Evolutionary conservation across 1,139 yeast genomes (phyloP).

Genomic region (Zygosaccharomyces sapae): DNA sequence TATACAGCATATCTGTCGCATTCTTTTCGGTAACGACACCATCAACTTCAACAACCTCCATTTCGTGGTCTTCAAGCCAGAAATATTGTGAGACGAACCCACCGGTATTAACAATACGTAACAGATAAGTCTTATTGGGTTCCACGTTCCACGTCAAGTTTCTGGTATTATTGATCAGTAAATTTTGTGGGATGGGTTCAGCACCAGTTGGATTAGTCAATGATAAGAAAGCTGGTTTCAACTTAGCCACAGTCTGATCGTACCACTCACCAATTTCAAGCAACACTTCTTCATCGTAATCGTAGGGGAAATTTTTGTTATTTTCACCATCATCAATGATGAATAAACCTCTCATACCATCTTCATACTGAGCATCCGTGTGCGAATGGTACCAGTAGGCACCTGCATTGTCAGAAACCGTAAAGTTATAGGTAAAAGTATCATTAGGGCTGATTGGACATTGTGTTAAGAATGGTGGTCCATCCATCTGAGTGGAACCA

Average conservation of each 20-base stretch:
- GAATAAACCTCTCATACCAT: constrained; percentile 82
- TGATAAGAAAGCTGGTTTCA: constrained; percentile 57
- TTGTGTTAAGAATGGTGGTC: constrained; percentile 81
- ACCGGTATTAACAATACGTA: constrained; percentile 77
- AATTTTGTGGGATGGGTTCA: constrained; percentile 84
- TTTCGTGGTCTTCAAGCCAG: constrained; percentile 77
- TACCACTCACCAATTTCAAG: constrained; percentile 80
- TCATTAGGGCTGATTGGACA: constrained; percentile 80
- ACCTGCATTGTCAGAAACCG: constrained; percentile 76
- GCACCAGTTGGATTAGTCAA: constrained; percentile 93
- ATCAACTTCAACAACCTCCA: constrained; percentile 79
- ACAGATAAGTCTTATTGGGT: constrained; percentile 75
- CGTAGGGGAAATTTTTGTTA: constrained; percentile 45
- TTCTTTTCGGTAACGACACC: constrained; percentile 70
- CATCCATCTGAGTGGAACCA: constrained; percentile 73
- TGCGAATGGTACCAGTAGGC: constrained; percentile 98
- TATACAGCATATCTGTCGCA: constrained; percentile 55
- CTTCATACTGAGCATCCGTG: constrained; percentile 79
- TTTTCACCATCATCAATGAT: constrained; percentile 53
- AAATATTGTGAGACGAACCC: constrained; percentile 84
- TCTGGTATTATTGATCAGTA: constrained; percentile 73
- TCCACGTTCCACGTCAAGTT: constrained; percentile 65
- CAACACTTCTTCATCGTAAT: constrained; percentile 71
- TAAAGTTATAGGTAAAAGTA: constrained; percentile 70
- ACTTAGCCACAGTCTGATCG: constrained; percentile 54